Conservation (phyloP, 2,329 filamentous ascomycete species). For the Talaromyces funiculosus region DNA sequence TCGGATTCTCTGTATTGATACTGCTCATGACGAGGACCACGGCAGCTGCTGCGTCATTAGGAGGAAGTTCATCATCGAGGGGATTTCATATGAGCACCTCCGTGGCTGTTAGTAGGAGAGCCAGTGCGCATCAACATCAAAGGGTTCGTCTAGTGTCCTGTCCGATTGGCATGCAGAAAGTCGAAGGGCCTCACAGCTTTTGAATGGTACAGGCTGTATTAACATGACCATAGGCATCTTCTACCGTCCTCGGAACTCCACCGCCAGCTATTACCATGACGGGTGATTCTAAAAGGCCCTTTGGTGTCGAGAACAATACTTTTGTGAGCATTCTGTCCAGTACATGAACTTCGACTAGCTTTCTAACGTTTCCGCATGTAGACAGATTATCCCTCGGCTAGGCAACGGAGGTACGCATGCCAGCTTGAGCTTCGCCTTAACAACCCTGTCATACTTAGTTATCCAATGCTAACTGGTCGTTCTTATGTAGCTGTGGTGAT, state of each 20-base stretch:
- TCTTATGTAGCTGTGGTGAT: conserved; percentile 17
- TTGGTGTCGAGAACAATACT: conserved; percentile 20
- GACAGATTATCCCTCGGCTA: conserved; percentile 19
- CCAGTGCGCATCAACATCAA: background rate
- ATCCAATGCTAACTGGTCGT: background rate
- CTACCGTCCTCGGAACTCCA: conserved; percentile 2
- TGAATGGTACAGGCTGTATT: background rate
- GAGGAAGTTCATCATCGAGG: background rate
- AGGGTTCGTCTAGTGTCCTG: background rate
- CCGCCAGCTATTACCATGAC: conserved; percentile 17
- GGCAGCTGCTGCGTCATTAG: background rate
- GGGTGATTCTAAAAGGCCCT: conserved; percentile 19
- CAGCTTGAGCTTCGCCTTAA: background rate
- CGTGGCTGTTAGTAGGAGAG: background rate
- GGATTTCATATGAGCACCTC: background rate
- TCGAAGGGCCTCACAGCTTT: background rate
- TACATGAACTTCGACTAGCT: background rate
- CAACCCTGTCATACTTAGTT: background rate
- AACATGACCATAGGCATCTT: background rate
- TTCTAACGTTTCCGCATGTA: conserved; percentile 1
- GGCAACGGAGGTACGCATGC: conserved; percentile 18
- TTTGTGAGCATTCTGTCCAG: conserved; percentile 16
- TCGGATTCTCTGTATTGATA: background rate
- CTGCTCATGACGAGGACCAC: background rate
- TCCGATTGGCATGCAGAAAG: background rate